These are phyloP conservation scores for Mycena crocata DNA, from an alignment of 768 basidiomycete genomes.

Conservation along the genomic window DNA sequence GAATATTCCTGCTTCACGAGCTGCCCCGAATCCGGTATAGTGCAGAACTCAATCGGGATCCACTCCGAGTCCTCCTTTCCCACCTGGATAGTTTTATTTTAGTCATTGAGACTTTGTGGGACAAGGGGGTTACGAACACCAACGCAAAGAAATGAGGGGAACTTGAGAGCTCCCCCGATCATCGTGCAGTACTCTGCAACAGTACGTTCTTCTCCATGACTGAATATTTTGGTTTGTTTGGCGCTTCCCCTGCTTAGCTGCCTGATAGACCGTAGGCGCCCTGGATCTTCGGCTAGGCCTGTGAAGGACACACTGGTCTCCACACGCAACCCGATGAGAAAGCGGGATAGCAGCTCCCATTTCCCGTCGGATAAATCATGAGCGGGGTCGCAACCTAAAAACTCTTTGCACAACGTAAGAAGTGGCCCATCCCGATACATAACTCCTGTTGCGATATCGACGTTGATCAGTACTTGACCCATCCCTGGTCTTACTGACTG, in stretches of 20 bases:
- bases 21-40: slow-evolving; percentile 72
- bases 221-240: slow-evolving; percentile 67
- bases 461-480: slow-evolving; percentile 69
- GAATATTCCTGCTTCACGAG: slow-evolving; percentile 81
- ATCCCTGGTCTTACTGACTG: slow-evolving; percentile 76
- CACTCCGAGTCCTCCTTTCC: slow-evolving; percentile 68
- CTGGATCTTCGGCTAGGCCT: too few relatives aligned
- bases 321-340: too few relatives aligned
- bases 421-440: slow-evolving; percentile 76
- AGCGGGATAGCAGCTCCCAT: too few relatives aligned
- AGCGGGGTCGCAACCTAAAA: slow-evolving; percentile 51
- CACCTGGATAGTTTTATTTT: slow-evolving; percentile 63
- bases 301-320: too few relatives aligned
- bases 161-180: slow-evolving; percentile 6
- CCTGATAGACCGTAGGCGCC: too few relatives aligned
- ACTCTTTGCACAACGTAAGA: slow-evolving; percentile 63
- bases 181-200: slow-evolving; percentile 57
- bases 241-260: too few relatives aligned
- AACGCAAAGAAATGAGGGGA: slow-evolving; percentile 22
- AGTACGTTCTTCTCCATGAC: slow-evolving; percentile 64
- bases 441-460: slow-evolving; percentile 78
- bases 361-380: slow-evolving; percentile 63
- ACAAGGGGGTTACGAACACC: slow-evolving; percentile 49
- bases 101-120: not conserved
- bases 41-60: slow-evolving; percentile 76